Percentiles rank a stretch among this genome's conserved stretches.
Conservation (phyloP, 1,139 yeast genomes). For the Zygosaccharomyces sapae region DNA sequence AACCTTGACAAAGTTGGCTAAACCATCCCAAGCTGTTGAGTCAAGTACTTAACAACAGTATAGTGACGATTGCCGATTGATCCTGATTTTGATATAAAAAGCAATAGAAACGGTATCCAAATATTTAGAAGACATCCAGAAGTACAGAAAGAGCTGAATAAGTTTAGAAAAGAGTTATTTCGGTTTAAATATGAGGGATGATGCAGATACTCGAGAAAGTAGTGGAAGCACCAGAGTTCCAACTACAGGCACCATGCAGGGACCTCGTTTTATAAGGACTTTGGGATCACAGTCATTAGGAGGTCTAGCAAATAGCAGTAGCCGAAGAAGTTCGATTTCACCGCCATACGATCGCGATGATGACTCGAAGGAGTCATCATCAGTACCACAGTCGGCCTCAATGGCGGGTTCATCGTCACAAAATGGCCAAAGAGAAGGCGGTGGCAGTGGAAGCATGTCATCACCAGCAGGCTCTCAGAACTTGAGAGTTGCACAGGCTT, state of each 20-base stretch:
- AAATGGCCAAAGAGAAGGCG: conserved; percentile 6
- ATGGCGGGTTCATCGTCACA: conserved; percentile 1
- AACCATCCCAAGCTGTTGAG: not conserved
- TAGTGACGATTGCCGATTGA: too few relatives aligned
- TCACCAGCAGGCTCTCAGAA: conserved; percentile 7
- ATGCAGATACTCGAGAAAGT: conserved; percentile 3
- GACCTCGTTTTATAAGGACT: conserved; percentile 17
- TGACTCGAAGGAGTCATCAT: conserved; percentile 5
- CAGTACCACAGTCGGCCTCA: conserved; percentile 1
- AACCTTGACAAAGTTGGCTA: not conserved
- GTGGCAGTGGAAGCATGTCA: conserved; percentile 2
- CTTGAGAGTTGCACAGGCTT: conserved; percentile 62
- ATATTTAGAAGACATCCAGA: not conserved
- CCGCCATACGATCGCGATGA: conserved; percentile 8
- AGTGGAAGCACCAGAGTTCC: conserved; percentile 4
- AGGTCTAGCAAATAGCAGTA: conserved; percentile 10
- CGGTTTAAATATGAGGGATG: conserved; percentile 3
- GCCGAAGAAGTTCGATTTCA: conserved; percentile 20
- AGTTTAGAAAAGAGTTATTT: not conserved
- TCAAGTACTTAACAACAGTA: not conserved
- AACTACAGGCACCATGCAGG: conserved; percentile 13
- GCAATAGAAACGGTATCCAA: not conserved
- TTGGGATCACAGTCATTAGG: conserved; percentile 25
- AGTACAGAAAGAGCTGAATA: conserved; percentile 2
- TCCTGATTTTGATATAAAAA: not conserved